Base-by-base conservation (phyloP, 257 asterid species). In the Jasminum sambac region DNA sequence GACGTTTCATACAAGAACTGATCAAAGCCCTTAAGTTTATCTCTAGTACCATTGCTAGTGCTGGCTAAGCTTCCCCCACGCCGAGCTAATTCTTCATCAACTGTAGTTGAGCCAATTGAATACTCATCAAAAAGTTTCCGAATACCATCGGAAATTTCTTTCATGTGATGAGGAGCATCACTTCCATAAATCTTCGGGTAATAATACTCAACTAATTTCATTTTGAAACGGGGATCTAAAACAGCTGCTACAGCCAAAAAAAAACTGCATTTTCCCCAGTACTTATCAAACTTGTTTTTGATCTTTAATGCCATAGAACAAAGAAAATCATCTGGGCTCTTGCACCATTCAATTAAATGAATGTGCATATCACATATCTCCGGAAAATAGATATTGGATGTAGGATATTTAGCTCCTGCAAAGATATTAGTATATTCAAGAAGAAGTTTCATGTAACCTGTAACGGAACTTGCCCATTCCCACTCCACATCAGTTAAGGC, bases 201-300 rank as follows among this genome's bases (percentile, higher is more conserved):
- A 74, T 89, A 94, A 78, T 87, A 94, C 74, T 94, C 99, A 25
- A 94, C 92, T 81, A 94, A 75, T 87, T 88, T 89, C 92, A 91
- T 86, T 82, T 94, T 94, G 84, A 83, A 94, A 75, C 97, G 90
- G 62, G 99, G 99, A 72, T 94, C 99, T 67, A 94, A 83, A 61
- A 89, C 80, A 9, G 92, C 92, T 39, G 97, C 96, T 77, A 91
- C 75, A 71, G 97, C 96, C 80, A 86, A 80, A 70, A 77, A 72
- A 77, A 84, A 81, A 80, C 89, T 84, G 79, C 97, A 90, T 77
- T 88, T 91, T 82, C 74, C 85, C 99, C 97, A 94, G 74, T 85
- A 91, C 46, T 61, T 76, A 44, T 94, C 99, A 66, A 94, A 94
- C 71, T 82, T 94, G 77, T 74, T 70, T 80, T 94, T 91, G 90